These are phyloP conservation scores for Dactylellina drechsleri DNA, from an alignment of 2,329 filamentous ascomycete genomes.

Conservation along the genomic window DNA sequence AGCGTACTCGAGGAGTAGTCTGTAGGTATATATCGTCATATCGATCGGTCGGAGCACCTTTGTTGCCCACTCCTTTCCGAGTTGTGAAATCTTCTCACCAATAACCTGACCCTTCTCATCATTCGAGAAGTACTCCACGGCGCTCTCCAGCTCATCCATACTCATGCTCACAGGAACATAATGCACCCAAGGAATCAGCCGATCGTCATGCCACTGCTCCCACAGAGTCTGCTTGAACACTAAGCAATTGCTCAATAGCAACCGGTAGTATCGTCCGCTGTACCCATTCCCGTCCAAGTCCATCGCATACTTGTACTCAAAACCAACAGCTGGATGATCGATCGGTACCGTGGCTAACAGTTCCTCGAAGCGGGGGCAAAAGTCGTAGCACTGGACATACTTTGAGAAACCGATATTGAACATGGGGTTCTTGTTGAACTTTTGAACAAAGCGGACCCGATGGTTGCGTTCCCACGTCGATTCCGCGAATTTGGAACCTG, in stretches of 20 bases:
- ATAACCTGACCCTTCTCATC: conserved; percentile 65
- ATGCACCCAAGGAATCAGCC: conserved; percentile 69
- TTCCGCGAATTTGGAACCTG: conserved; percentile 61
- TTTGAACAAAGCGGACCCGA: conserved; percentile 64
- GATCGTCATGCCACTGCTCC: conserved; percentile 70
- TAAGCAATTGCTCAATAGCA: conserved; percentile 65
- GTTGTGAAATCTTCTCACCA: conserved; percentile 67
- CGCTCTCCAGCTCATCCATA: conserved; percentile 67
- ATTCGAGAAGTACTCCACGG: conserved; percentile 65
- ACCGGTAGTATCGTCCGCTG: conserved; percentile 67
- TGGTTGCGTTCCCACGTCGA: conserved; percentile 64
- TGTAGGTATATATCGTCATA: conserved; percentile 70
- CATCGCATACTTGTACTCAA: conserved; percentile 64
- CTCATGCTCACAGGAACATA: conserved; percentile 68
- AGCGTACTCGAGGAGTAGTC: conserved; percentile 70
- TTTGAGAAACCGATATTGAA: conserved; percentile 65
- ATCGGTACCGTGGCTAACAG: conserved; percentile 60
- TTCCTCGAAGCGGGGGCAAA: conserved; percentile 61
- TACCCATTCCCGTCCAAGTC: conserved; percentile 70
- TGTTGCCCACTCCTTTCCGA: conserved; percentile 68
- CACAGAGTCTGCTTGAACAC: conserved; percentile 68
- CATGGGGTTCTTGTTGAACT: conserved; percentile 61
- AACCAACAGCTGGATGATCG: conserved; percentile 61
- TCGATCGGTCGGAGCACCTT: conserved; percentile 70
- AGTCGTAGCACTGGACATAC: conserved; percentile 64